phyloP scores from a whole-genome alignment of 1,284 basidiomycete genomes.

The Phenoliferia sp. region DNA sequence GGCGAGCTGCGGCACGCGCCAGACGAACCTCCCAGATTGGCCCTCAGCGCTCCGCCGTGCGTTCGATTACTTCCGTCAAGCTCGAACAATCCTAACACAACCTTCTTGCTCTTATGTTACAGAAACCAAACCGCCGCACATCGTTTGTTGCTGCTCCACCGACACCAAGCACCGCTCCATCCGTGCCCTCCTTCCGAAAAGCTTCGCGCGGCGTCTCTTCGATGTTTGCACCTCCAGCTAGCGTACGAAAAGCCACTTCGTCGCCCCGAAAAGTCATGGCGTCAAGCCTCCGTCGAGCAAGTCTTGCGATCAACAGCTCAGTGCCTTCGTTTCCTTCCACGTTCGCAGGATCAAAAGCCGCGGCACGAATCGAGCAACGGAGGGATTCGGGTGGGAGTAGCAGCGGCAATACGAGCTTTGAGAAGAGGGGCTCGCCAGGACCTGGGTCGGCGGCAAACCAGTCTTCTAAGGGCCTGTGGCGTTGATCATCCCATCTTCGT shows the following conservation, averaged over 20 bases:
- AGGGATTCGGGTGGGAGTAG: constrained; percentile 10
- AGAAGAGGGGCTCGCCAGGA: background rate
- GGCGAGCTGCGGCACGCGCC: constrained; percentile 1
- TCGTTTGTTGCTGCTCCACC: constrained; percentile 16
- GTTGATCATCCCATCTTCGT: no score
- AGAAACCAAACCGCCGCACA: constrained; percentile 18
- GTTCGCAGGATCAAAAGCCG: constrained; percentile 15
- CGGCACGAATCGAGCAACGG: constrained; percentile 23
- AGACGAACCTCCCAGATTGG: constrained; percentile 29
- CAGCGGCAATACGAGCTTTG: background rate
- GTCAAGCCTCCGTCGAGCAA: background rate
- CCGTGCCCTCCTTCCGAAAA: background rate
- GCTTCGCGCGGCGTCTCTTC: constrained; percentile 4
- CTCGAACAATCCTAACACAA: background rate
- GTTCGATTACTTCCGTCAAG: background rate
- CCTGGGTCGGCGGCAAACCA: background rate
- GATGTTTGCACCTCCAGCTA: background rate
- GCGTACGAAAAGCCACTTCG: constrained; percentile 6
- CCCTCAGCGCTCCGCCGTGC: constrained; percentile 21
- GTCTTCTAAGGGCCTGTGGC: background rate
- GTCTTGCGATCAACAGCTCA: background rate
- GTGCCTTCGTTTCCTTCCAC: background rate
- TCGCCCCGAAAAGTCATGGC: constrained; percentile 6
- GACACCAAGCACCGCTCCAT: background rate
- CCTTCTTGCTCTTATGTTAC: background rate